A percentile compares a stretch with the other conserved stretches of the same genome.
Conservation (phyloP, 1,284 basidiomycete genomes). For the Naganishia sp. region DNA sequence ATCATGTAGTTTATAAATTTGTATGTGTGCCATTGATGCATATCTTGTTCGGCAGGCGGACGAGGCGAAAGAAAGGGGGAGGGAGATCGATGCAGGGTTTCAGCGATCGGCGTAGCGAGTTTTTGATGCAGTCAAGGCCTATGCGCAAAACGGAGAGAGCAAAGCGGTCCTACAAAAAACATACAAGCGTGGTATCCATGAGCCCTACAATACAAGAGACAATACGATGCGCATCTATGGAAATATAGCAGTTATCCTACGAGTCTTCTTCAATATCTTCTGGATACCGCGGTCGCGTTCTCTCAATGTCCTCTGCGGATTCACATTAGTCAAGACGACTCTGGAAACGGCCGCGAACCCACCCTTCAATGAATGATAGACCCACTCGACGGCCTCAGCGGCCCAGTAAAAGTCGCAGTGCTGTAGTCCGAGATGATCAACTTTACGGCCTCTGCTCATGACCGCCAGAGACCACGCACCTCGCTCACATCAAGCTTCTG, state of each 20-base stretch:
- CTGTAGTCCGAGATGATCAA: slow-evolving; percentile 30
- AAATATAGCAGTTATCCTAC: neutral
- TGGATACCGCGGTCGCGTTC: slow-evolving; percentile 45
- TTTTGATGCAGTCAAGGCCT: too few relatives aligned
- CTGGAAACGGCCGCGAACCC: slow-evolving; percentile 30
- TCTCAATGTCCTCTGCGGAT: slow-evolving; percentile 47
- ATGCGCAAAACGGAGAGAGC: too few relatives aligned
- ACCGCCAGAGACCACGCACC: slow-evolving; percentile 39
- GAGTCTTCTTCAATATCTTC: slow-evolving; percentile 38
- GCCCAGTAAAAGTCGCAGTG: slow-evolving; percentile 60
- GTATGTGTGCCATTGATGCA: too few relatives aligned
- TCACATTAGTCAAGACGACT: neutral
- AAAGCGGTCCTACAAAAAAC: too few relatives aligned
- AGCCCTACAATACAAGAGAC: neutral
- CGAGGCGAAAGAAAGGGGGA: too few relatives aligned
- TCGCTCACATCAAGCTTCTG: slow-evolving; percentile 59
- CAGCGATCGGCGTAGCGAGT: too few relatives aligned
- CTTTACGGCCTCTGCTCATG: neutral
- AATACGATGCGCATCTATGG: slow-evolving; percentile 20
- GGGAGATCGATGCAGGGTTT: too few relatives aligned
- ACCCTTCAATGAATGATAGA: slow-evolving; percentile 55
- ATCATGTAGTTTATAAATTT: too few relatives aligned
- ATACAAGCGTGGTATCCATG: too few relatives aligned
- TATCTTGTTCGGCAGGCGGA: too few relatives aligned
- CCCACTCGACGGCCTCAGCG: slow-evolving; percentile 64